Evolutionary conservation across 2,329 filamentous ascomycete genomes (phyloP), one percentile per base, ranked within the genome.

Genomic region (Helicocarpus griseus): DNA sequence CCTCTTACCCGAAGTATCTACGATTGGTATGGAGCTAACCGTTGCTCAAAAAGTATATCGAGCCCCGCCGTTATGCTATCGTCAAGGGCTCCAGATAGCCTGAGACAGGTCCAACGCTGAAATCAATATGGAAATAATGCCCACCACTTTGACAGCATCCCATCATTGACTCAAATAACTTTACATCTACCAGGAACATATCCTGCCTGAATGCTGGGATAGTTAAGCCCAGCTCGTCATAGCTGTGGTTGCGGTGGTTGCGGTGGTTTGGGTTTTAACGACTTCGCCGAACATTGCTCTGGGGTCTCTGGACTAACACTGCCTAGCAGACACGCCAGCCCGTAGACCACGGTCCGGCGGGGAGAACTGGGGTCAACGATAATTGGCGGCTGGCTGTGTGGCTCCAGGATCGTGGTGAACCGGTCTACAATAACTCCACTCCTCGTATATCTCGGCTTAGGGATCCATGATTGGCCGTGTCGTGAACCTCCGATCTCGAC

Each of bases 221-320:
- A 14, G 17, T 44, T 22, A 17, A 14, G 2, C 29, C 7, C 29
- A 2, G 29, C 29, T 43, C 9, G 7, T 43, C 4, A 7, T 1
- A 13, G 24, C n/a, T 17, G 22, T 2, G 14, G 24, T 43, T n/a
- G 40, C 28, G 14, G 22, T 26, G 40, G 38, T 40, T 5, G 5
- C 14, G 39, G 5, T 14, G 29, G 3, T 19, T n/a, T n/a, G 13
- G 36, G 17, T 17, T 8, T 8, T 35, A 22, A 36, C 21, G 29
- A 47, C 44, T 24, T 47, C 31, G 29, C 26, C 43, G 43, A 46
- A 24, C 43, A 46, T n/a, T n/a, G n/a, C n/a, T n/a, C n/a, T n/a
- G n/a, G n/a, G n/a, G n/a, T n/a, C n/a, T n/a, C n/a, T n/a, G n/a
- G n/a, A 28, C 13, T 5, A 24, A 28, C 24, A 26, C 2, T 4